Percentiles rank a stretch among this genome's conserved stretches.
phyloP scores from a whole-genome alignment of 495 filamentous ascomycete species.

The Copromyces sp. region DNA sequence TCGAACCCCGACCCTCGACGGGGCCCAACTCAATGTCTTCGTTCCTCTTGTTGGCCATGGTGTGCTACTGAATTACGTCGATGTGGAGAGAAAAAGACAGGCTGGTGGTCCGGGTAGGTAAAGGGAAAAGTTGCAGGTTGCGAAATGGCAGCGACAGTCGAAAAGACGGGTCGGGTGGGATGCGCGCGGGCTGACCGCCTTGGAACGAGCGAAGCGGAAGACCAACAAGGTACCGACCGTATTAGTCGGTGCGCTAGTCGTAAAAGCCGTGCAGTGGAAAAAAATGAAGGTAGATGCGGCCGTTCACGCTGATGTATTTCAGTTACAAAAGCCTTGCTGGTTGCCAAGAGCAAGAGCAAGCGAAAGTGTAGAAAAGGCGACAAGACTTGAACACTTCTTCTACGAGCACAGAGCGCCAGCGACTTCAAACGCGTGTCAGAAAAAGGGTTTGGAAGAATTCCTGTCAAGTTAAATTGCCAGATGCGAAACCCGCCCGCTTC shows the following conservation, averaged over 20 bases:
- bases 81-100: conserved; percentile 13
- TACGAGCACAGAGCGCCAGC: neutral
- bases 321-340: neutral
- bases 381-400: neutral
- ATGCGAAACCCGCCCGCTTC: conserved; percentile 9
- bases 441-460: conserved; percentile 13
- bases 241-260: neutral
- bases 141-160: conserved; percentile 5
- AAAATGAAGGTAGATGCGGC: conserved; percentile 2
- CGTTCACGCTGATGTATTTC: neutral
- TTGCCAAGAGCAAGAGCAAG: conserved; percentile 1
- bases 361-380: conserved; percentile 1
- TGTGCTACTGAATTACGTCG: conserved; percentile 9
- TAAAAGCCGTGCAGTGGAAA: neutral
- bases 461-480: conserved; percentile 23
- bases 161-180: neutral
- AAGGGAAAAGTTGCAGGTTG: conserved; percentile 1
- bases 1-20: conserved; percentile 31
- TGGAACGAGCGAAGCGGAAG: conserved; percentile 5
- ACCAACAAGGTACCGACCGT: neutral
- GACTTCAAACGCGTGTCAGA: conserved; percentile 18
- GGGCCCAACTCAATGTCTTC: conserved; percentile 69
- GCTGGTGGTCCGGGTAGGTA: neutral
- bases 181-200: conserved; percentile 2
- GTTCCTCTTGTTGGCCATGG: conserved; percentile 66